These are phyloP conservation scores for Puccinia triticina DNA, from an alignment of 1,284 basidiomycete genomes.

Conservation along the genomic window DNA sequence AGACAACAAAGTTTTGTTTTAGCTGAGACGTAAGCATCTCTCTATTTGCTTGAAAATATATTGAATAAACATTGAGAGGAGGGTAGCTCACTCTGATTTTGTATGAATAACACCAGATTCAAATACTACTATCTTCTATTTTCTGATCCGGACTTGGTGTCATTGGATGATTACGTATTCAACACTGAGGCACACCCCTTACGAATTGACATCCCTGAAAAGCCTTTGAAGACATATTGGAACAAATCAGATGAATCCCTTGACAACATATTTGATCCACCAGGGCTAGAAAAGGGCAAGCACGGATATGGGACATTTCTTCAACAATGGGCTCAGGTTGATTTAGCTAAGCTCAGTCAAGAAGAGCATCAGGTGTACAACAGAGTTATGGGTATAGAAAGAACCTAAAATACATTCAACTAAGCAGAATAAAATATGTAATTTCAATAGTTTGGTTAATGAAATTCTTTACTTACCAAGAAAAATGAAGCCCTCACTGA, in stretches of 20 bases:
- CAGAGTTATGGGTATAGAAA: too few relatives aligned
- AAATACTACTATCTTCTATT: conserved; percentile 61
- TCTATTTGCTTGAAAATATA: not conserved
- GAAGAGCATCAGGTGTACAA: too few relatives aligned
- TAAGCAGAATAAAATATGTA: too few relatives aligned
- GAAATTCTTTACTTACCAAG: too few relatives aligned
- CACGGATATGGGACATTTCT: conserved; percentile 39
- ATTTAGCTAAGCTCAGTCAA: conserved; percentile 1
- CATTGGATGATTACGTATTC: conserved; percentile 67
- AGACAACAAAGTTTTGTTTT: conserved; percentile 66
- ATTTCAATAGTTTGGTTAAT: too few relatives aligned
- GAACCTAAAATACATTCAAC: too few relatives aligned
- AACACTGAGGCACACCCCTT: conserved; percentile 60
- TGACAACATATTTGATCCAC: conserved; percentile 33
- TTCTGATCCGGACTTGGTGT: conserved; percentile 64
- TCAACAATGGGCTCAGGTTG: conserved; percentile 39
- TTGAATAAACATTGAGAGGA: not conserved
- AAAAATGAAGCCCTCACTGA: too few relatives aligned
- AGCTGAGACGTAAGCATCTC: conserved; percentile 64
- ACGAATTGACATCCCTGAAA: not conserved
- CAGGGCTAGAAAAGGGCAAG: not conserved
- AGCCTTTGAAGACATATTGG: conserved; percentile 19
- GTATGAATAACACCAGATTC: conserved; percentile 1
- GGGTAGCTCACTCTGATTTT: not conserved
- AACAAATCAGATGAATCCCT: not conserved